Base-by-base conservation (phyloP, 2,329 filamentous ascomycete species). In the Pseudogymnoascus sp. region DNA sequence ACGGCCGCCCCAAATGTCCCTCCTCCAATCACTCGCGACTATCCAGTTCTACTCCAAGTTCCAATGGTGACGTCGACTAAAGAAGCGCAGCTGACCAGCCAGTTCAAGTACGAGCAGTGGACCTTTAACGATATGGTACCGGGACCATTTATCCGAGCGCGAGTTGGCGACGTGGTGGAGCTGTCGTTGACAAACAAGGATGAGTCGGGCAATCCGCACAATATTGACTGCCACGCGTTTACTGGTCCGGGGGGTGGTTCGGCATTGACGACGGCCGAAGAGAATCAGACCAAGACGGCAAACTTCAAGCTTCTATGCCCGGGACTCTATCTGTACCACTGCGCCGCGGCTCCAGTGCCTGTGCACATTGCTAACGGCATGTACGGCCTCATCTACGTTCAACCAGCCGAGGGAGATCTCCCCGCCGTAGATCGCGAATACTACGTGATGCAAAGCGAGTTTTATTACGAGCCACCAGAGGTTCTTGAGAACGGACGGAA, bases 311-410 rank as follows among this genome's bases (percentile, higher is more conserved):
- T 75, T 2, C 66, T 71, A 8, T 68, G 65, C 40, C 73, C 73
- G 0, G 74, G 73, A 1, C 65, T 75, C 8, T 75, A 69, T 56
- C 28, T 74, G 1, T 75, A 75, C 65, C 74, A 75, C 64, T 75
- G 73, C 50, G 72, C 74, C 1, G 73, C 73, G 0, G 72, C 71
- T 0, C 74, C 74, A 0, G 74, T 75, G 3, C 73, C 73, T 3
- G 73, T 75, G 2, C 73, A 75, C 63, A 75, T 75, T 37, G 73
- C 73, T 14, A 75, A 75, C 62, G 74, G 73, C 38, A 75, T 75
- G 74, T 75, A 74, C 61, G 74, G 74, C 10, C 70, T 75, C 59
- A 70, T 75, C 56, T 75, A 74, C 66, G 73, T 75, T 12, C 72
- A 75, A 65, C 72, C 73, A 2, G 73, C 69, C 8, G 66, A 72